Conservation (phyloP, 2,329 filamentous ascomycete species). For the Penicillium carneum region DNA sequence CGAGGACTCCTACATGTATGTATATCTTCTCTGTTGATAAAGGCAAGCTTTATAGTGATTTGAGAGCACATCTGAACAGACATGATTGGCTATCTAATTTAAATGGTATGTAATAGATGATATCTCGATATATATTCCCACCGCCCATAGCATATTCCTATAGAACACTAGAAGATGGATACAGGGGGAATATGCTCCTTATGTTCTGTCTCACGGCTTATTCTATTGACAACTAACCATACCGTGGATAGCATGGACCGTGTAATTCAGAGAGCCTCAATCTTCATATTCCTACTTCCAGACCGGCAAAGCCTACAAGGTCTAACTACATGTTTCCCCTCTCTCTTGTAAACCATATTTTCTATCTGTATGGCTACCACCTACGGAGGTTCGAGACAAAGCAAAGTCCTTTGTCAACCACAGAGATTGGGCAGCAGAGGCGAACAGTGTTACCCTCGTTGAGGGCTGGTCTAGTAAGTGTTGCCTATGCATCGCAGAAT, state of each 20-base stretch:
- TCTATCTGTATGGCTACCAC: neutral
- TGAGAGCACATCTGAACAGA: neutral
- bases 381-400: neutral
- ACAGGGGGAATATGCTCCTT: neutral
- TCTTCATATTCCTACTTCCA: neutral
- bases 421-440: neutral
- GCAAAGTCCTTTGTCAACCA: neutral
- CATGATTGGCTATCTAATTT: neutral
- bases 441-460: neutral
- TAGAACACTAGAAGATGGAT: too few relatives aligned
- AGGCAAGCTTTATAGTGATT: neutral
- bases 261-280: neutral
- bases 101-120: neutral
- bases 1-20: neutral
- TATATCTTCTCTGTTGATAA: neutral
- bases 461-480: neutral
- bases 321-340: neutral
- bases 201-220: neutral
- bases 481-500: neutral
- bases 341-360: neutral
- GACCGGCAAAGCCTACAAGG: neutral
- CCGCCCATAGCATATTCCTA: neutral
- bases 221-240: neutral
- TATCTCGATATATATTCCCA: neutral
- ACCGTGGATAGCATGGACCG: neutral